Evolutionary conservation across 129 eudicot genomes (phyloP).

Genomic region (Glebionis coronaria): DNA sequence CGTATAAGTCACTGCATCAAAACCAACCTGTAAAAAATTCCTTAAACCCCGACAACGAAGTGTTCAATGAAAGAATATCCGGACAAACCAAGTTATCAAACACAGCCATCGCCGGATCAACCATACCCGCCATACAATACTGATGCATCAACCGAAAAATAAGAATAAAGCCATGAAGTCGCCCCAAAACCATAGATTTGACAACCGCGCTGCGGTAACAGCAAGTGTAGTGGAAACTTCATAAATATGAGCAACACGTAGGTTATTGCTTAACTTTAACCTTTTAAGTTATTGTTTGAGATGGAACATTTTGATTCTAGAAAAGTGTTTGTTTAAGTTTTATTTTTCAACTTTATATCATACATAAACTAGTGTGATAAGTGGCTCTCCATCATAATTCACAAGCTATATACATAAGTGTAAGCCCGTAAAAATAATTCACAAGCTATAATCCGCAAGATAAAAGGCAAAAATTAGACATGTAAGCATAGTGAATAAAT

Average conservation of each 20-base stretch:
- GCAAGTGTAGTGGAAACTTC: constrained; percentile 68
- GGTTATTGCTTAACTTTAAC: no score
- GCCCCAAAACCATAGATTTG: constrained; percentile 69
- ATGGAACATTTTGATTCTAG: no score
- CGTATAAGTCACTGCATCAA: constrained; percentile 76
- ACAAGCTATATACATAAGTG: no score
- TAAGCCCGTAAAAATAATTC: no score
- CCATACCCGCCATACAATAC: constrained; percentile 57
- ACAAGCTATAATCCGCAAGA: no score
- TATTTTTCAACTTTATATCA: no score
- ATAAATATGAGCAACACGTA: constrained; percentile 43
- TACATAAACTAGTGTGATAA: no score
- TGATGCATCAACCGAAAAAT: constrained; percentile 63
- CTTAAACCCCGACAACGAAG: constrained; percentile 60
- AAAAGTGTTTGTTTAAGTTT: no score
- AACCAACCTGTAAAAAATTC: constrained; percentile 48
- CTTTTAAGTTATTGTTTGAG: no score
- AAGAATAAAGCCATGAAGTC: constrained; percentile 47
- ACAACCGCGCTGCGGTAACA: constrained; percentile 46
- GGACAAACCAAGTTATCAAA: constrained; percentile 45
- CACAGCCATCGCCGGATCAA: constrained; percentile 40
- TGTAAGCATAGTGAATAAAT: no score
- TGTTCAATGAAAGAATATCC: constrained; percentile 80
- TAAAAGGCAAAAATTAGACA: no score
- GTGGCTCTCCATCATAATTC: no score